Evolutionary conservation across 2,329 filamentous ascomycete species (phyloP).

Genomic region (Celoporthe dispersa): DNA sequence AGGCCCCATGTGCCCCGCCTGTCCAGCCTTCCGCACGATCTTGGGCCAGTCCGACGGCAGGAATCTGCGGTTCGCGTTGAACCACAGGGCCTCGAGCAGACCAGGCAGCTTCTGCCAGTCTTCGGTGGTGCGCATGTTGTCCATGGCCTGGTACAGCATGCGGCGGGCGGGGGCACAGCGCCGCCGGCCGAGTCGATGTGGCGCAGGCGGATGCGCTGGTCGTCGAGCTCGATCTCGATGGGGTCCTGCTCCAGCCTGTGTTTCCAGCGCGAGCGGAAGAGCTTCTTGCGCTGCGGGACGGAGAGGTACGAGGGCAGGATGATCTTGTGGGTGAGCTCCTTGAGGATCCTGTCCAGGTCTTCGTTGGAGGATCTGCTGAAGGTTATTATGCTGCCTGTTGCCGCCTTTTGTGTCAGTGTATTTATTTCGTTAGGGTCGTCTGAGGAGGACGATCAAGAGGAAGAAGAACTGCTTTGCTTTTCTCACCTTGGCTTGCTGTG

Average conservation of each 20-base stretch:
- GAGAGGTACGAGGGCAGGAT: constrained; percentile 66
- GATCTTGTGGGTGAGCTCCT: constrained; percentile 59
- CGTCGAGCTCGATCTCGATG: constrained; percentile 62
- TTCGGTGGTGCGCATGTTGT: constrained; percentile 50
- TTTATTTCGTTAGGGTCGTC: background rate
- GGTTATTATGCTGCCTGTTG: constrained; percentile 41
- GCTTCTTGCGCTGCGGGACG: constrained; percentile 54
- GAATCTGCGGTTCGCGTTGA: constrained; percentile 47
- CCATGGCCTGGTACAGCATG: constrained; percentile 44
- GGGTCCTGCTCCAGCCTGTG: constrained; percentile 58
- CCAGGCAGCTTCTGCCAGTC: constrained; percentile 59
- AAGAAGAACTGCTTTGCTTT: background rate
- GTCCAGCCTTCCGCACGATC: constrained; percentile 48
- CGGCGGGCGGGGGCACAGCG: constrained; percentile 48
- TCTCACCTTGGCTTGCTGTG: constrained; percentile 30
- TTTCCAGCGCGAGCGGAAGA: constrained; percentile 53
- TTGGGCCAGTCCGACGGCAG: constrained; percentile 40
- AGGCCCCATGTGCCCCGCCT: constrained; percentile 46
- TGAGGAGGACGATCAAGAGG: background rate
- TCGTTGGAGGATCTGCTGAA: constrained; percentile 57
- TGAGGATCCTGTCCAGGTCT: constrained; percentile 58
- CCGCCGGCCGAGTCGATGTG: constrained; percentile 45
- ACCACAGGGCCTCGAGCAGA: constrained; percentile 54
- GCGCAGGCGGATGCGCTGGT: constrained; percentile 56
- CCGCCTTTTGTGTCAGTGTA: constrained; percentile 16